A percentile compares a stretch with the other conserved stretches of the same genome.
These are phyloP conservation scores for Aspergillus sp. DNA, from an alignment of 2,329 filamentous ascomycete genomes.

Conservation along the genomic window DNA sequence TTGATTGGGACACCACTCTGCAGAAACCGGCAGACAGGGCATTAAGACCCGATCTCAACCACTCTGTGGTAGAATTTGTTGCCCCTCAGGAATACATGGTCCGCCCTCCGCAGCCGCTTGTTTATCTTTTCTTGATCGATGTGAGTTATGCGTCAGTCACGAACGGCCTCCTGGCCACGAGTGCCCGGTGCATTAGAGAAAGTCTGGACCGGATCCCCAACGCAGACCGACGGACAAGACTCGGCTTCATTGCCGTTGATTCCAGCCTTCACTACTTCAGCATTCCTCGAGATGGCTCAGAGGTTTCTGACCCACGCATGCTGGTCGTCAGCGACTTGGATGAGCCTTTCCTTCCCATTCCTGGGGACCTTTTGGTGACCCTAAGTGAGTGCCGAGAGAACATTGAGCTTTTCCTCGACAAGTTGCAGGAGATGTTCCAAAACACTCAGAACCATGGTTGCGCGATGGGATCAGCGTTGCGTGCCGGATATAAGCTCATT, in stretches of 20 bases:
- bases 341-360: conserved; percentile 93
- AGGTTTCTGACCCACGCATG: conserved; percentile 83
- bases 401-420: conserved; percentile 86
- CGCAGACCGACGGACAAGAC: conserved; percentile 83
- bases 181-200: conserved; percentile 88
- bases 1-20: conserved; percentile 92
- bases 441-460: conserved; percentile 85
- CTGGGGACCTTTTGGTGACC: conserved; percentile 85
- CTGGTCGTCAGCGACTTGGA: conserved; percentile 92
- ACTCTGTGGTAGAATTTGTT: conserved; percentile 95
- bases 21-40: conserved; percentile 92
- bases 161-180: conserved; percentile 86
- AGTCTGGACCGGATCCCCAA: conserved; percentile 98
- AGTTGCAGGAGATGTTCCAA: conserved; percentile 94
- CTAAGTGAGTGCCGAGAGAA: conserved; percentile 85
- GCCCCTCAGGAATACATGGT: conserved; percentile 99
- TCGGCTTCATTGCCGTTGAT: conserved; percentile 95
- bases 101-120: conserved; percentile 87
- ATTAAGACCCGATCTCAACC: conserved; percentile 89
- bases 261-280: conserved; percentile 95
- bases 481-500: conserved; percentile 93
- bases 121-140: conserved; percentile 94
- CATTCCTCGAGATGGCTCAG: conserved; percentile 83
- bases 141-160: conserved; percentile 89
- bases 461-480: conserved; percentile 91